Evolutionary conservation across 495 filamentous ascomycete genomes (phyloP).

Genomic region (Rhypophila decipiens): DNA sequence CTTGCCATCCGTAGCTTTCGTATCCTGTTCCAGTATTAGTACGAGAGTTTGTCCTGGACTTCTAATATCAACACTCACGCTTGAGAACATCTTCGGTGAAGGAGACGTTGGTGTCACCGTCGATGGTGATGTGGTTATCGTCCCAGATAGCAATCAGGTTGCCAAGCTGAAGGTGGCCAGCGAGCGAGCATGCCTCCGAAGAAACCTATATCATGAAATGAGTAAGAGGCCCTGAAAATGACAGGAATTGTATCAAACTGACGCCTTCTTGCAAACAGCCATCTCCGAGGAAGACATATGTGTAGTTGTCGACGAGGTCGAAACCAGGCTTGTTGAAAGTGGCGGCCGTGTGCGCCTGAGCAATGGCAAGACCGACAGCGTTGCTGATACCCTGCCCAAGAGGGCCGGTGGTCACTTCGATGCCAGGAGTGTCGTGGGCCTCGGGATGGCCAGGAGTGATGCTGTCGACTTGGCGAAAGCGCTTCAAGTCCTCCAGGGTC

Average conservation of each 20-base stretch:
- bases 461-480: slow-evolving; percentile 92
- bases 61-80: too few species aligned
- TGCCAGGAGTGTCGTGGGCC: slow-evolving; percentile 88
- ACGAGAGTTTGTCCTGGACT: too few species aligned
- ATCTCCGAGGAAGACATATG: slow-evolving; percentile 93
- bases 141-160: slow-evolving; percentile 97
- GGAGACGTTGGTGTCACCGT: slow-evolving; percentile 88
- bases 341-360: slow-evolving; percentile 82
- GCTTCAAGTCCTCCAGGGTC: slow-evolving; percentile 84
- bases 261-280: slow-evolving; percentile 98
- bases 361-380: slow-evolving; percentile 93
- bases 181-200: slow-evolving; percentile 82
- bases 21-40: too few species aligned
- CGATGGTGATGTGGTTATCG: slow-evolving; percentile 91
- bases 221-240: too few species aligned
- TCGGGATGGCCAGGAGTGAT: slow-evolving; percentile 97
- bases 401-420: slow-evolving; percentile 97
- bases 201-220: too few species aligned
- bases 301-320: slow-evolving; percentile 91
- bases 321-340: slow-evolving; percentile 96
- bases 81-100: slow-evolving; percentile 97
- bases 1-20: slow-evolving; percentile 97
- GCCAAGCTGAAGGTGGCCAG: slow-evolving; percentile 93
- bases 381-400: slow-evolving; percentile 94
- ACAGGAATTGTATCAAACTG: too few species aligned